Evolutionary conservation across 1,284 basidiomycete species (phyloP).

Genomic region (Butyriboletus regius): DNA sequence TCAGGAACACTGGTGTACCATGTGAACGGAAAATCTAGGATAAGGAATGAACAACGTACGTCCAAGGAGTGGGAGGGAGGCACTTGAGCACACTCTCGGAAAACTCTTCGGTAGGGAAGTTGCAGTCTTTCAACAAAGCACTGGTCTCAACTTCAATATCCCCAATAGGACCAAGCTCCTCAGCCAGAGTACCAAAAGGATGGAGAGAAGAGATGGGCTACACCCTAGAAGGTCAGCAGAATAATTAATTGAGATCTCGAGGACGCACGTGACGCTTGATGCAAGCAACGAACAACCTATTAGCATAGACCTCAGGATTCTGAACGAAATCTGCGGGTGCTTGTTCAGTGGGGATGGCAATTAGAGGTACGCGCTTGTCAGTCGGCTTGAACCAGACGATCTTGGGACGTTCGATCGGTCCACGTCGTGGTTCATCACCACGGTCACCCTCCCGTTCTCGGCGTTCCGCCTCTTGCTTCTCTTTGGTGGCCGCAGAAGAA

Average conservation of each 20-base stretch:
- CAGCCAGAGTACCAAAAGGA: conserved; percentile 96
- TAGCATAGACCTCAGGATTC: conserved; percentile 83
- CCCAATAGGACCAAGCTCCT: conserved; percentile 97
- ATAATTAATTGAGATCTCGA: neutral
- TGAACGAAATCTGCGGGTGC: conserved; percentile 94
- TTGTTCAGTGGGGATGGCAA: conserved; percentile 99
- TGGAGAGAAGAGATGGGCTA: conserved; percentile 91
- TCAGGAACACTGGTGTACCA: conserved; percentile 68
- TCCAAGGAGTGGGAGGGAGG: conserved; percentile 89
- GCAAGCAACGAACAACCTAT: conserved; percentile 92
- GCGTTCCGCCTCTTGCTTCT: conserved; percentile 97
- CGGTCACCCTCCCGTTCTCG: conserved; percentile 91
- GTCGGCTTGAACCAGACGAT: conserved; percentile 99
- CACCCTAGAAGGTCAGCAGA: conserved; percentile 14
- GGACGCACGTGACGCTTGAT: conserved; percentile 86
- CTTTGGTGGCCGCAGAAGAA: conserved; percentile 95
- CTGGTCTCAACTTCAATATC: conserved; percentile 96
- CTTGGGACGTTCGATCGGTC: conserved; percentile 83
- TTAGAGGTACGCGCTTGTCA: conserved; percentile 96
- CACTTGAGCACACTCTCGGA: conserved; percentile 91
- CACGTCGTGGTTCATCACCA: conserved; percentile 69
- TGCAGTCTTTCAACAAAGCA: conserved; percentile 94
- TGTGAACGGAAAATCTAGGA: conserved; percentile 6
- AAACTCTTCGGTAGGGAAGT: conserved; percentile 93
- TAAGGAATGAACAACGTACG: conserved; percentile 45